phyloP scores from a whole-genome alignment of 2,329 filamentous ascomycete genomes.

The Penicillium occitanis region DNA sequence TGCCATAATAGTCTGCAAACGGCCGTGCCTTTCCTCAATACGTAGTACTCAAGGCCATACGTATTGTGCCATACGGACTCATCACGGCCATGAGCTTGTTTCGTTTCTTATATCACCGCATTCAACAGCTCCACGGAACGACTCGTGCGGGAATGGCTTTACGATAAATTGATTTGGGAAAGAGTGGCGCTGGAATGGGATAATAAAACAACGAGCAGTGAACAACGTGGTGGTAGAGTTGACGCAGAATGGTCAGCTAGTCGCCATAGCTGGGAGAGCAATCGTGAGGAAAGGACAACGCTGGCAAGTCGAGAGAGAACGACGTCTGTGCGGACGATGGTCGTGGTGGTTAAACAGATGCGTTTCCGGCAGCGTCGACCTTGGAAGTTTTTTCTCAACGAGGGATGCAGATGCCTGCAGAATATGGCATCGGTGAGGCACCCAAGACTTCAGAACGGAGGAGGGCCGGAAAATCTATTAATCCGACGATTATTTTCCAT shows the following conservation, averaged over 20 bases:
- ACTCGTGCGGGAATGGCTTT: neutral
- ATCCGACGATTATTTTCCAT: neutral
- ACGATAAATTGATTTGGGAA: neutral
- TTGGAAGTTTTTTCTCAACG: neutral
- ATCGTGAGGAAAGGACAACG: neutral
- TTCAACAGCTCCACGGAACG: neutral
- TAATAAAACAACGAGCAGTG: neutral
- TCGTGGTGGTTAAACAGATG: neutral
- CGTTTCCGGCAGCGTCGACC: neutral
- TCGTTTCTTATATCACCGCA: neutral
- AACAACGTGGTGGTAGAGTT: neutral
- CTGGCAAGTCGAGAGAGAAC: neutral
- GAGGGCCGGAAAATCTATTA: neutral
- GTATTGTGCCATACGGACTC: neutral
- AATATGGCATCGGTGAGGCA: neutral
- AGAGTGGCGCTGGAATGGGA: neutral
- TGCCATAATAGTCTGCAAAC: neutral
- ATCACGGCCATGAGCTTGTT: neutral
- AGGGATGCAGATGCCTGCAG: neutral
- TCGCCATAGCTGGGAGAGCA: neutral
- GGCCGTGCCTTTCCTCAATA: too few relatives aligned
- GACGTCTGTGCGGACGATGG: neutral
- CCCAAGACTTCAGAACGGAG: neutral
- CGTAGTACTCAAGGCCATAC: neutral
- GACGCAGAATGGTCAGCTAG: neutral